Base-by-base conservation (phyloP, 129 eudicot genomes). In the Pseudognaphalium luteoalbum region DNA sequence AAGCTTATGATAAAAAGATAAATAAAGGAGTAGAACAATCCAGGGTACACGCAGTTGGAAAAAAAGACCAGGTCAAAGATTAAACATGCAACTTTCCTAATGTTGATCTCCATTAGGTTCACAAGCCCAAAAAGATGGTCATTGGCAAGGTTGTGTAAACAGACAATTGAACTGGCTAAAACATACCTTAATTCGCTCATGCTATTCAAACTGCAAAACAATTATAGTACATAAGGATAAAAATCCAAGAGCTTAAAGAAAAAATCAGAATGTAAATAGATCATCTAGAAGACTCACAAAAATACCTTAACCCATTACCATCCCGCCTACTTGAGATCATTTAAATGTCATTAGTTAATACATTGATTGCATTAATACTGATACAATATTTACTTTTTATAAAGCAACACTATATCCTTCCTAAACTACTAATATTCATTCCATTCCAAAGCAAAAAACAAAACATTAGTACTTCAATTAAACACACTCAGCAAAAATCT, bases 141-240 rank as follows among this genome's bases (percentile, higher is more conserved):
- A 47, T 33, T 20, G n/a, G 22, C 44, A 64, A 57, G 39, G 52
- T 22, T 39, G 71, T 61, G 19, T 37, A 30, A 82, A 32, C 29
- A 30, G 51, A 2, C 25, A 57, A 51, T 11, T 19, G 2, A 50
- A 58, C 22, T 17, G 29, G 35, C 14, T 0, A 2, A 59, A 33
- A 30, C n/a, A 74, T 88, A 93, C 98, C 96, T 93, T 93, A 59
- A 93, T 93, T 72, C 92, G 79, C 70, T 83, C 92, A 63, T 90
- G 90, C 77, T 93, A 89, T 77, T 74, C 80, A 32, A 81, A n/a
- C n/a, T n/a, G n/a, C n/a, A n/a, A n/a, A n/a, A n/a, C n/a, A n/a
- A n/a, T n/a, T n/a, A n/a, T n/a, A n/a, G n/a, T n/a, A n/a, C n/a
- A n/a, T n/a, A n/a, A n/a, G n/a, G n/a, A n/a, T n/a, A n/a, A n/a